phyloP scores from a whole-genome alignment of 108 stramenopile species.

The Stephanodiscus triporus region DNA sequence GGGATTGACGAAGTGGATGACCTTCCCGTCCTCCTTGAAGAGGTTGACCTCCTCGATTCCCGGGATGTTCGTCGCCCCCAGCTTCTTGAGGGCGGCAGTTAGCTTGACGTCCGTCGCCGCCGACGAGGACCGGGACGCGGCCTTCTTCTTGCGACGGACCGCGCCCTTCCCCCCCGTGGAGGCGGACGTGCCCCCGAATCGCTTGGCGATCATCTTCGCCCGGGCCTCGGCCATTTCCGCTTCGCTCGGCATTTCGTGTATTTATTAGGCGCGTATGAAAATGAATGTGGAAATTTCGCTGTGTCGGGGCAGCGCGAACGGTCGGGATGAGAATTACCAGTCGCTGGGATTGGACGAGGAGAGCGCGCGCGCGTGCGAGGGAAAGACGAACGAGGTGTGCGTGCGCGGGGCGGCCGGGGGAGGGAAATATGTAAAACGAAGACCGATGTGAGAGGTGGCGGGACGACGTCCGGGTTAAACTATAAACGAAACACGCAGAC shows the following conservation, averaged over 20 bases:
- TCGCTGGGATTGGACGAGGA: too few relatives aligned
- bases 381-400: too few relatives aligned
- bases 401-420: too few relatives aligned
- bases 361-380: too few relatives aligned
- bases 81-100: constrained; percentile 90
- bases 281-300: too few relatives aligned
- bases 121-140: constrained; percentile 75
- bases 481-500: too few relatives aligned
- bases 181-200: constrained; percentile 84
- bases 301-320: too few relatives aligned
- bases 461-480: too few relatives aligned
- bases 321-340: too few relatives aligned
- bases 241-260: constrained; percentile 59
- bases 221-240: constrained; percentile 84
- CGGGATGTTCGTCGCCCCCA: constrained; percentile 96
- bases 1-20: constrained; percentile 95
- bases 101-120: constrained; percentile 97
- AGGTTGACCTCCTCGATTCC: constrained; percentile 99
- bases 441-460: too few relatives aligned
- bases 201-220: constrained; percentile 90
- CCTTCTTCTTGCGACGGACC: constrained; percentile 95
- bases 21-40: constrained; percentile 97
- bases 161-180: constrained; percentile 93
- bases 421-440: too few relatives aligned
- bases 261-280: too few relatives aligned